These are phyloP conservation scores for Auriscalpium vulgare DNA, from an alignment of 768 basidiomycete species.

Conservation along the genomic window DNA sequence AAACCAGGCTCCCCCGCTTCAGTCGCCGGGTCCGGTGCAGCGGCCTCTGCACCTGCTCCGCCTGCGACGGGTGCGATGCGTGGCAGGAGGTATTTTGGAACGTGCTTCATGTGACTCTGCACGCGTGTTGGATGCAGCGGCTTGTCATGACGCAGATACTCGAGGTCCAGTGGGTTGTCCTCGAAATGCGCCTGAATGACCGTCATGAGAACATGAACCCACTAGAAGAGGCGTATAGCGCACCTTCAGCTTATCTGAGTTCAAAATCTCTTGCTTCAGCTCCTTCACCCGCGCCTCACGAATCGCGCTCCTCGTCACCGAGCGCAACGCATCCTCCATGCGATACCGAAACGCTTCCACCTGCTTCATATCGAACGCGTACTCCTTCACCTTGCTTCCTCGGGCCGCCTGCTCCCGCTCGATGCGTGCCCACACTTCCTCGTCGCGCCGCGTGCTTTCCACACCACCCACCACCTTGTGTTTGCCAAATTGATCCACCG, in stretches of 20 bases:
- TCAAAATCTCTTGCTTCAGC: conserved; percentile 85
- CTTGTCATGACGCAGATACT: conserved; percentile 90
- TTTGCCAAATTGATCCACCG: conserved; percentile 57
- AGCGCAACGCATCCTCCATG: conserved; percentile 91
- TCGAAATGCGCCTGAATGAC: conserved; percentile 84
- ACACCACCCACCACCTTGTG: conserved; percentile 66
- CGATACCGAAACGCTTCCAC: conserved; percentile 97
- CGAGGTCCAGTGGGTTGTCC: conserved; percentile 90
- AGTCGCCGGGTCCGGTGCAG: conserved; percentile 21
- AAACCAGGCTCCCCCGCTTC: conserved; percentile 36
- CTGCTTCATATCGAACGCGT: conserved; percentile 90
- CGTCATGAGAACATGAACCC: background rate
- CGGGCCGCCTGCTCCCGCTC: conserved; percentile 62
- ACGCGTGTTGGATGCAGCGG: conserved; percentile 85
- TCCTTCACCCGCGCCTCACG: conserved; percentile 92
- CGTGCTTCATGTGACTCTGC: conserved; percentile 92
- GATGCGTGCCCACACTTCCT: conserved; percentile 68
- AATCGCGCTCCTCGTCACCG: conserved; percentile 80
- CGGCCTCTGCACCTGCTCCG: conserved; percentile 17
- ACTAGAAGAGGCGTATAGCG: background rate
- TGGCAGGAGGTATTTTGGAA: conserved; percentile 89
- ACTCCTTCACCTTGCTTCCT: conserved; percentile 67
- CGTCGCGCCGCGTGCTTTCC: conserved; percentile 66
- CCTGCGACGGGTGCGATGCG: conserved; percentile 58
- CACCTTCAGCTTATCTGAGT: conserved; percentile 95